Base-by-base conservation (phyloP, 164 flowering plant species). In the Warburgia ugandensis region DNA sequence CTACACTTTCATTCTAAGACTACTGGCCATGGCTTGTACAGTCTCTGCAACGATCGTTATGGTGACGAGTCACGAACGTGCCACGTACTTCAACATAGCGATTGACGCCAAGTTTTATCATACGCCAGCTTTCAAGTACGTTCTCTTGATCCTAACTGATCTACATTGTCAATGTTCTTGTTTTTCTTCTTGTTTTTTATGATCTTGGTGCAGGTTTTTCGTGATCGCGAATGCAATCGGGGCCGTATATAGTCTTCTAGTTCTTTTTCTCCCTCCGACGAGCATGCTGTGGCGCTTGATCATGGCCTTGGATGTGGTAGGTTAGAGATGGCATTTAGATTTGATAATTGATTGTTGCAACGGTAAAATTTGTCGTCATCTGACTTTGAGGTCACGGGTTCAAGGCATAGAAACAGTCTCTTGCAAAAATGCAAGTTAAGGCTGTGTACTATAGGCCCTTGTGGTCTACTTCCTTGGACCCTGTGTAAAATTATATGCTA, bases 111-210 rank as follows among this genome's bases (percentile, higher is more conserved):
- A 75, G 17, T 81, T 61, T 54, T 52, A 61, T 48, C 39, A 76
- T 32, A 45, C 68, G 0, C 84, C 85, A 0, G 61, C 89, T 0
- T 78, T 87, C 74, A 77, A 60, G 96, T 82, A 64, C 67, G 67
- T 54, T 38, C 20, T 40, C 2, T 35, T 11, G 1, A 0, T n/a
- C 3, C 12, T 17, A 0, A 1, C 14, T 9, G 1, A 16, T 11
- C 22, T 22, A 6, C n/a, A 14, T 2, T 6, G 4, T 1, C 33
- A 9, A 7, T 20, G n/a, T 31, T 19, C 13, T 35, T 31, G 10
- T 30, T 16, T 7, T 36, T 45, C 29, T 31, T 38, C 14, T 19
- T 28, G 1, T 23, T 35, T n/a, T 41, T 11, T 16, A 22, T 40
- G 19, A 29, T 32, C 2, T 29, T 50, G 21, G 6, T 68, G 45